A percentile compares a stretch with the other conserved stretches of the same genome.
These are phyloP conservation scores for Pseudogymnoascus sp. DNA, from an alignment of 2,329 filamentous ascomycete genomes.

Conservation along the genomic window DNA sequence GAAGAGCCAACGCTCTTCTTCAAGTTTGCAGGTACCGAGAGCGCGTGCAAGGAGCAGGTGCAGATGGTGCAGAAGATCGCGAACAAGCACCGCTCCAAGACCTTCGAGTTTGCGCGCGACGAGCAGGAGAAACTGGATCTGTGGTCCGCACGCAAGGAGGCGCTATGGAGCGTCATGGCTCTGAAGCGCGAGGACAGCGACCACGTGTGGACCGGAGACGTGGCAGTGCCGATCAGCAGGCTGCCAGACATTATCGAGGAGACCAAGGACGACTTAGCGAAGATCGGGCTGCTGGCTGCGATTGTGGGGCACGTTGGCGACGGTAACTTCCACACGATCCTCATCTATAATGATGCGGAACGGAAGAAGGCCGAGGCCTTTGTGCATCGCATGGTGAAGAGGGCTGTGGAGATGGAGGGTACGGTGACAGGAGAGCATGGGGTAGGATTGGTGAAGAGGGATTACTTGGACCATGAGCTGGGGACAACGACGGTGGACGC, in stretches of 20 bases:
- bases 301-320: slow-evolving; percentile 69
- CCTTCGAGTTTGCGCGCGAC: slow-evolving; percentile 69
- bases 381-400: slow-evolving; percentile 78
- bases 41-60: slow-evolving; percentile 71
- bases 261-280: slow-evolving; percentile 55
- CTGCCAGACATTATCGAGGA: slow-evolving; percentile 70
- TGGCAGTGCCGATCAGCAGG: slow-evolving; percentile 71
- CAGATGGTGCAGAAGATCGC: slow-evolving; percentile 57
- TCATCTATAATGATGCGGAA: slow-evolving; percentile 60
- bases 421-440: slow-evolving; percentile 83
- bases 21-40: slow-evolving; percentile 68
- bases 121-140: slow-evolving; percentile 65
- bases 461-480: slow-evolving; percentile 73
- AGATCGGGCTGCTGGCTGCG: slow-evolving; percentile 49
- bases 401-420: slow-evolving; percentile 75
- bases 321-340: slow-evolving; percentile 67
- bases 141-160: slow-evolving; percentile 78
- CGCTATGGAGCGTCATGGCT: slow-evolving; percentile 72
- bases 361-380: slow-evolving; percentile 58
- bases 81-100: slow-evolving; percentile 50
- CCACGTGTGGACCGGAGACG: slow-evolving; percentile 77
- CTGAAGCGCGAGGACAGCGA: slow-evolving; percentile 52
- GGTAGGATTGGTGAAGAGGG: slow-evolving; percentile 74
- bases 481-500: slow-evolving; percentile 66
- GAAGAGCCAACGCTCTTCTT: slow-evolving; percentile 74